Conservation (phyloP, 1,284 basidiomycete genomes). For the Austroboletus novae-zelandiae region DNA sequence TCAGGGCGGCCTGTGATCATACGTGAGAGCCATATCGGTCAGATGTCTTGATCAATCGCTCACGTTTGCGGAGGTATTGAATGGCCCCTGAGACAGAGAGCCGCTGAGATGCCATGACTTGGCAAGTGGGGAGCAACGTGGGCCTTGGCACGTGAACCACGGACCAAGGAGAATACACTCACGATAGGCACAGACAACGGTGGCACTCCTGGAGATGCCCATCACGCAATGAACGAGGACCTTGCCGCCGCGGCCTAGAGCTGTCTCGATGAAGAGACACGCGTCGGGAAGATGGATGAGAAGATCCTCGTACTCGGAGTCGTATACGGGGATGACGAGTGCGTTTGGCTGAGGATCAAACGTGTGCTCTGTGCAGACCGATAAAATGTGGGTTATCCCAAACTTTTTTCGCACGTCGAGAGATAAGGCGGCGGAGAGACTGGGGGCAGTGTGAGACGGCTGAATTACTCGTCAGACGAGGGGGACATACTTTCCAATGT, state of each 20-base stretch:
- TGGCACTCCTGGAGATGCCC: constrained; percentile 69
- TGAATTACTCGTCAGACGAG: neutral
- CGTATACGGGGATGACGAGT: constrained; percentile 50
- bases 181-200: constrained; percentile 65
- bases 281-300: constrained; percentile 53
- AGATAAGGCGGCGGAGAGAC: constrained; percentile 49
- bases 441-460: constrained; percentile 22
- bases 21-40: constrained; percentile 7
- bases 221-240: constrained; percentile 78
- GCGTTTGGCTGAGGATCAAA: constrained; percentile 42
- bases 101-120: constrained; percentile 54
- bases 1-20: constrained; percentile 45
- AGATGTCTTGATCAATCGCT: constrained; percentile 11
- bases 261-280: constrained; percentile 54
- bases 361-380: constrained; percentile 56
- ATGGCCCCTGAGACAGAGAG: constrained; percentile 46
- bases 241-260: constrained; percentile 44
- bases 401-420: constrained; percentile 37
- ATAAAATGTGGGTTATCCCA: constrained; percentile 57
- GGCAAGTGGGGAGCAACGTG: constrained; percentile 1
- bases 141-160: constrained; percentile 1
- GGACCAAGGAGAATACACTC: constrained; percentile 24
- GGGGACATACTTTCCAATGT: constrained; percentile 51
- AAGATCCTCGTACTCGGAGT: constrained; percentile 60
- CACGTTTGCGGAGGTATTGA: constrained; percentile 48